Percentiles rank a stretch among this genome's conserved stretches.
Evolutionary conservation across 2,329 filamentous ascomycete species (phyloP).

Genomic region (Aspergillus terreus): DNA sequence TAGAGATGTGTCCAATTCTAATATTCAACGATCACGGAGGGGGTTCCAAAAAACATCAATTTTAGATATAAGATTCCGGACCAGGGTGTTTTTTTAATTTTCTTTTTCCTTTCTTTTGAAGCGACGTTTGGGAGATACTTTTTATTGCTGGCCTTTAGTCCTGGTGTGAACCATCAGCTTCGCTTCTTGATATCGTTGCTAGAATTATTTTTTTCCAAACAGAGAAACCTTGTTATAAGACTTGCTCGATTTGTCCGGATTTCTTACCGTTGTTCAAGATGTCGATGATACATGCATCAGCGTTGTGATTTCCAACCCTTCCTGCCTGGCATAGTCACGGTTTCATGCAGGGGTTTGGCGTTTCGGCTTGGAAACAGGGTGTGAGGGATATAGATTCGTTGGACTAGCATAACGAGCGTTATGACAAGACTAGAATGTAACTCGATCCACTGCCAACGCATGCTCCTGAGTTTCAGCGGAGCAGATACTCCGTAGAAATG

Average conservation of each 20-base stretch:
- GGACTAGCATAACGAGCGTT: no score
- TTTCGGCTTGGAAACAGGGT: no score
- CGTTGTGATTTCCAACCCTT: neutral
- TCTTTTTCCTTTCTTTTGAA: conserved; percentile 19
- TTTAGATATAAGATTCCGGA: conserved; percentile 18
- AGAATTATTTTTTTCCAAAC: conserved; percentile 8
- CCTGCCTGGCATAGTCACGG: no score
- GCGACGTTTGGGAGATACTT: conserved; percentile 27
- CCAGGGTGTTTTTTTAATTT: conserved; percentile 15
- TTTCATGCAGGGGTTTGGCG: no score
- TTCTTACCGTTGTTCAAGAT: neutral
- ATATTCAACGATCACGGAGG: conserved; percentile 17
- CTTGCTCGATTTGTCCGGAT: neutral
- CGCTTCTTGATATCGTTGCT: conserved; percentile 3
- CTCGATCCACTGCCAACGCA: no score
- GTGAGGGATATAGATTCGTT: no score
- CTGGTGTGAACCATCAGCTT: conserved; percentile 16
- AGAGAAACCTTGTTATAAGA: conserved; percentile 7
- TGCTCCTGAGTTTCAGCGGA: no score
- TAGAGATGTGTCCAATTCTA: conserved; percentile 18
- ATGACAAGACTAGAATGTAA: no score
- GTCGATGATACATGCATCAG: neutral
- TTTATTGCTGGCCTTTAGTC: conserved; percentile 29
- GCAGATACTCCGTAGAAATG: no score
- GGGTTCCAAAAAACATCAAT: conserved; percentile 4